phyloP scores from a whole-genome alignment of 306 rosid species.

The Ochetophila trinervis region DNA sequence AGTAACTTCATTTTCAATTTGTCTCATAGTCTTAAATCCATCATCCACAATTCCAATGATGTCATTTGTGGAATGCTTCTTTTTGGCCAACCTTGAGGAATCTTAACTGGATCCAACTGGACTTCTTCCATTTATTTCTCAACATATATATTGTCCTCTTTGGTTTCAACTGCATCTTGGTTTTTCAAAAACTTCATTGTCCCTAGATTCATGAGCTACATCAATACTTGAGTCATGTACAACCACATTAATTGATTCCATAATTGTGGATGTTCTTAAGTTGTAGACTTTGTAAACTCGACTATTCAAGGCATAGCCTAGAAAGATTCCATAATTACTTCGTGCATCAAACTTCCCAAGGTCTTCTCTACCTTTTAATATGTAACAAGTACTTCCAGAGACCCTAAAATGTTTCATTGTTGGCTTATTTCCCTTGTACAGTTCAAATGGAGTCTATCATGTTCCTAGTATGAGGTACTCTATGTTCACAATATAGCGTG shows the following conservation, averaged over 20 bases:
- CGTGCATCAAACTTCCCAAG: neutral
- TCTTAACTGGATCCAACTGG: too few relatives aligned
- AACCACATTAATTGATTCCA: neutral
- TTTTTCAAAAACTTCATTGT: neutral
- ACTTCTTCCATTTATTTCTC: too few relatives aligned
- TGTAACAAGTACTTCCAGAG: neutral
- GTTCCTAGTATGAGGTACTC: neutral
- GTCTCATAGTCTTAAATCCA: neutral
- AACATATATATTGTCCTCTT: neutral
- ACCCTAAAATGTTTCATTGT: neutral
- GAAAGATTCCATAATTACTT: neutral
- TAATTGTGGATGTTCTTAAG: neutral
- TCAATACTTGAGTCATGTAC: neutral
- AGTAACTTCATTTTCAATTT: neutral
- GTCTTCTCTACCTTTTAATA: neutral
- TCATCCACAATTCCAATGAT: too few relatives aligned
- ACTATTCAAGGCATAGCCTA: neutral
- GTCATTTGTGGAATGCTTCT: neutral
- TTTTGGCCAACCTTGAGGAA: too few relatives aligned
- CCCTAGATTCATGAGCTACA: neutral
- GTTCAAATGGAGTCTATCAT: neutral
- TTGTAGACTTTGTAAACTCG: neutral
- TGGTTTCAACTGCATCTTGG: neutral
- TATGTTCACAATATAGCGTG: neutral
- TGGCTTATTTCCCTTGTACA: neutral